Evolutionary conservation across 345 rosid species (phyloP), one percentile per base, ranked within the genome.

Genomic region (Leavenworthia alabamica): DNA sequence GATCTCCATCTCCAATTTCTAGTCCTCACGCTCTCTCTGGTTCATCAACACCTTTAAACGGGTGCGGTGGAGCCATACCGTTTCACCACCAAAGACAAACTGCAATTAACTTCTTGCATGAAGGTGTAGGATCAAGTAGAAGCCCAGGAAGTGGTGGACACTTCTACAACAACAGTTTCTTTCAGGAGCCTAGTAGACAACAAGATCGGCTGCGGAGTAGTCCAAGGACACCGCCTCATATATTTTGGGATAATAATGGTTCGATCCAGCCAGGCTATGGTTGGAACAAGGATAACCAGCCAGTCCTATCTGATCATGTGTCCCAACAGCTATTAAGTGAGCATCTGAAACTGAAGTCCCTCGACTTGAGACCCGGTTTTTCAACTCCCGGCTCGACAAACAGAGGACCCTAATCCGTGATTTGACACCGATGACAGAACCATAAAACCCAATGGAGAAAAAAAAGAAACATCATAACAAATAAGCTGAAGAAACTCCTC

Each of bases 11-110:
- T 43, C 87, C 82, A 4, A 77, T 80, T 56, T 84, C 85, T 43
- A 84, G 90, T 65, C 90, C 90, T 22, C 82, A 76, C 32, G 61
- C 84, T 35, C 78, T 74, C 31, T 82, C 90, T 2, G 86, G 86
- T 9, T 73, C 90, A 41, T 84, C 90, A 41, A 82, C 90, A 26
- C 90, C 84, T 52, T 75, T 80, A 33, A 74, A 83, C 1, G 82
- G 84, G 36, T 79, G 82, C 17, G 68, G 70, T 48, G 90, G 83
- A 44, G 79, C 84, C 46, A 74, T 80, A 67, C 88, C 94, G 0
- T 84, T 79, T 69, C 78, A 79, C 69, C 82, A 74, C 55, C 78
- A 69, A 17, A 76, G 73, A 48, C 88, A 82, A 44, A 56, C 86
- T 9, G 51, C 64, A 44, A 41, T 67, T 16, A 72, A 72, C 56